A percentile compares a stretch with the other conserved stretches of the same genome.
Conservation (phyloP, 2,329 filamentous ascomycete species). For the Cordyceps cateniannulata region DNA sequence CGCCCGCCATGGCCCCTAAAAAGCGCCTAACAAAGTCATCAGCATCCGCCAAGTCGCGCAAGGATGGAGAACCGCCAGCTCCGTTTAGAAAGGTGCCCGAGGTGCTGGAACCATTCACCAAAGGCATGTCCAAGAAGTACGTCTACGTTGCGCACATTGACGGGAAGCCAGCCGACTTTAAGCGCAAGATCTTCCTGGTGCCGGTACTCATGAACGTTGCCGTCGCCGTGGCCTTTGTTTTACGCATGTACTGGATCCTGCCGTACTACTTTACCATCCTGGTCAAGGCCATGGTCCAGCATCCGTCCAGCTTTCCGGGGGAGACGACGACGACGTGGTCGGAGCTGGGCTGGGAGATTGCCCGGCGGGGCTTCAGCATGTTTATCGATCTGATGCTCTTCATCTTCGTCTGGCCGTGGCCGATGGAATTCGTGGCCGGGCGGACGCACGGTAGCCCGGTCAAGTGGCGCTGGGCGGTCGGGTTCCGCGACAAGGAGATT, state of each 20-base stretch:
- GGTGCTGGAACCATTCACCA: constrained; percentile 58
- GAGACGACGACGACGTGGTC: constrained; percentile 48
- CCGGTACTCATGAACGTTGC: constrained; percentile 69
- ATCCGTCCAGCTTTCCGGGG: constrained; percentile 61
- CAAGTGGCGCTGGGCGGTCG: constrained; percentile 65
- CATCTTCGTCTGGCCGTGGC: constrained; percentile 67
- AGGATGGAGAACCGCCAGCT: constrained; percentile 38
- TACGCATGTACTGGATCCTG: constrained; percentile 61
- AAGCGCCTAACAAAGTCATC: constrained; percentile 27
- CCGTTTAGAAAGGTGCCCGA: constrained; percentile 65
- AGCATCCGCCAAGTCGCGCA: constrained; percentile 16
- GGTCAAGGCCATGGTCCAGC: constrained; percentile 56
- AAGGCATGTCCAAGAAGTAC: constrained; percentile 57
- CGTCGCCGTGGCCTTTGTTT: constrained; percentile 57
- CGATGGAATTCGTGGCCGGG: constrained; percentile 63
- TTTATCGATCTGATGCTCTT: constrained; percentile 66
- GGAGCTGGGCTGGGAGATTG: constrained; percentile 50
- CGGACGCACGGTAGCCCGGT: constrained; percentile 53
- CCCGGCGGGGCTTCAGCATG: constrained; percentile 58
- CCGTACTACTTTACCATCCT: constrained; percentile 69
- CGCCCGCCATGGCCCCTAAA: constrained; percentile 19
- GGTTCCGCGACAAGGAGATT: constrained; percentile 74
- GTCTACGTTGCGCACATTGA: constrained; percentile 87
- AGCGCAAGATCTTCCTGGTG: constrained; percentile 76
- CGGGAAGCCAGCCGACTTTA: constrained; percentile 59